phyloP scores from a whole-genome alignment of 768 basidiomycete species.

The Mycena latifolia region DNA sequence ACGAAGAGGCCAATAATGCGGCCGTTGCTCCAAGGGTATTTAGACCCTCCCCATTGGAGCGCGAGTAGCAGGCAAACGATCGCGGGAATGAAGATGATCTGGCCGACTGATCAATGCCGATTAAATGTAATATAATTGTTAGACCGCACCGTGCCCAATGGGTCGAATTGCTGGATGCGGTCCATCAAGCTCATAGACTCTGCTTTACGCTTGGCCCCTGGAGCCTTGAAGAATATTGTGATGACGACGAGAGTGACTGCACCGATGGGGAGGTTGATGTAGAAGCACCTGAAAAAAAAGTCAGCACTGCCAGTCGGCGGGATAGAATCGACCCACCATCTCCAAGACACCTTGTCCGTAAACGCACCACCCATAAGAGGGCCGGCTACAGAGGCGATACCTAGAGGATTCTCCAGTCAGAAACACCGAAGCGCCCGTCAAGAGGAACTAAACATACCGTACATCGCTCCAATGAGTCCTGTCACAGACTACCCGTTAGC shows the following conservation, averaged over 20 bases:
- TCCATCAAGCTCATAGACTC: conserved; percentile 14
- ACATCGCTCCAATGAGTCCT: too few species aligned
- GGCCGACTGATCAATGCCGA: conserved; percentile 7
- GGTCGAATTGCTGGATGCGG: too few species aligned
- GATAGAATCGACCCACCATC: conserved; percentile 51
- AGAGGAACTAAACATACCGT: too few species aligned
- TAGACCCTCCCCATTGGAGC: too few species aligned
- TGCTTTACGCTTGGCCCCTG: background rate
- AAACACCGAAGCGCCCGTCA: too few species aligned
- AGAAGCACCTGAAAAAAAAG: background rate
- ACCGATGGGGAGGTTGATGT: background rate
- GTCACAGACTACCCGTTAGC: too few species aligned
- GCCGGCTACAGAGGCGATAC: too few species aligned
- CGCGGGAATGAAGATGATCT: conserved; percentile 30
- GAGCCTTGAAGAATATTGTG: background rate
- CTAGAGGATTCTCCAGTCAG: too few species aligned
- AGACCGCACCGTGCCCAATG: conserved; percentile 28
- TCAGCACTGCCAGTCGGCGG: background rate
- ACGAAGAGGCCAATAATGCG: conserved; percentile 33
- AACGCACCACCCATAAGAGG: conserved; percentile 11
- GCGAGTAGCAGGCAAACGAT: conserved; percentile 41
- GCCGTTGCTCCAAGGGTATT: conserved; percentile 53
- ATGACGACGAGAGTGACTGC: background rate
- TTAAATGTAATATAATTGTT: conserved; percentile 15
- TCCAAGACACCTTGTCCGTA: conserved; percentile 37